These are phyloP conservation scores for Citrus maxima DNA, from an alignment of 345 rosid genomes.

Conservation along the genomic window DNA sequence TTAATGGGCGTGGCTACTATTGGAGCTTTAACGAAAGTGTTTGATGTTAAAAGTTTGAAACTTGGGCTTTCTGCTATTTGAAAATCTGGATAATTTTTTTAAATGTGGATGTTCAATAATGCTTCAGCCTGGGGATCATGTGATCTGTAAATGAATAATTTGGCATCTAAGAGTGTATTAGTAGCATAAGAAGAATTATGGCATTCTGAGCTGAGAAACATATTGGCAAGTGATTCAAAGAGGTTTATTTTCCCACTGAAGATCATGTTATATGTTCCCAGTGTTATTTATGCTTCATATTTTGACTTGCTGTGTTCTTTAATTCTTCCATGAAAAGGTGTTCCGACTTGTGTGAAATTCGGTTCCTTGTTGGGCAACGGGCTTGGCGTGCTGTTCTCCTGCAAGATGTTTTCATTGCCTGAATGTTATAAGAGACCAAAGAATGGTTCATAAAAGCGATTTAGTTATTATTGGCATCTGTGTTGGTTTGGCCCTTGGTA, in stretches of 20 bases:
- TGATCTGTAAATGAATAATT: not conserved
- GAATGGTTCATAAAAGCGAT: slow-evolving; percentile 48
- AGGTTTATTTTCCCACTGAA: not conserved
- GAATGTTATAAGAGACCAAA: slow-evolving; percentile 35
- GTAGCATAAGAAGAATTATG: not conserved
- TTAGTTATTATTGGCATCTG: slow-evolving; percentile 64
- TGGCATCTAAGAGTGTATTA: not conserved
- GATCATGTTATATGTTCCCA: too few relatives aligned
- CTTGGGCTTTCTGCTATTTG: not conserved
- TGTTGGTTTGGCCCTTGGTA: slow-evolving; percentile 73
- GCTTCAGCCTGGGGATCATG: not conserved
- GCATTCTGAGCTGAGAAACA: not conserved
- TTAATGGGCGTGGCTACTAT: not conserved
- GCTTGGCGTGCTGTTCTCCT: slow-evolving; percentile 26
- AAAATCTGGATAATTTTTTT: not conserved
- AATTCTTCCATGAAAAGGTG: not conserved
- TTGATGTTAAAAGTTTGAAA: not conserved
- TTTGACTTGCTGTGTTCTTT: not conserved
- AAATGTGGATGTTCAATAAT: not conserved
- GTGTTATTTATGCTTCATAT: not conserved
- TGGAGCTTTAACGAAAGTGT: not conserved
- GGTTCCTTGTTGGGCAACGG: slow-evolving; percentile 19
- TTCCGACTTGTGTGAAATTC: not conserved
- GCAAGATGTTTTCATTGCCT: slow-evolving; percentile 45
- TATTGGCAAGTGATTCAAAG: not conserved